phyloP scores from a whole-genome alignment of 2,329 filamentous ascomycete species.

The Hypoxylon sp. region DNA sequence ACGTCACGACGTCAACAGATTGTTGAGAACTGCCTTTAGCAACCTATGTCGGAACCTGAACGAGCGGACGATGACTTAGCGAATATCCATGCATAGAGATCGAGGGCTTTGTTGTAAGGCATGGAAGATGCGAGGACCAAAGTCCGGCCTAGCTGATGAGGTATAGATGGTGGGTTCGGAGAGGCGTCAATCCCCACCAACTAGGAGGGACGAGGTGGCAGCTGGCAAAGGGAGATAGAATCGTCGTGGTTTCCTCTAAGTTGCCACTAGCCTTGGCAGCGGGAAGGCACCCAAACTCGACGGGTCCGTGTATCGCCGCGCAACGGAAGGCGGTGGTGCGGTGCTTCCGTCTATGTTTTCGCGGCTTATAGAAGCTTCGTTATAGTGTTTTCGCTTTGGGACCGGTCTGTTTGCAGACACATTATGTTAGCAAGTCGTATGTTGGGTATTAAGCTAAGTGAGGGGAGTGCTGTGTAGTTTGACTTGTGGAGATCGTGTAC shows the following conservation, averaged over 20 bases:
- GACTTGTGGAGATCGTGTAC: neutral
- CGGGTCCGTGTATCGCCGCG: neutral
- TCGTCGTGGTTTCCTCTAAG: slow-evolving; percentile 4
- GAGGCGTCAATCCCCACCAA: slow-evolving; percentile 9
- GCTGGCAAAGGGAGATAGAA: slow-evolving; percentile 3
- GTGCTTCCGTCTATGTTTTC: neutral
- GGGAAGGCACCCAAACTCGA: slow-evolving; percentile 2
- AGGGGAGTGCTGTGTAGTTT: neutral
- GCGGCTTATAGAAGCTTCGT: neutral
- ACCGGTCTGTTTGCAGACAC: slow-evolving; percentile 2
- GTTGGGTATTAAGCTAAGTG: neutral
- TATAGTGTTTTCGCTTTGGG: neutral
- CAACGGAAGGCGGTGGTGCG: neutral
- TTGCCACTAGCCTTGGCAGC: neutral
- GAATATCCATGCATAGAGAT: slow-evolving; percentile 54
- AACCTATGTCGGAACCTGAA: slow-evolving; percentile 51
- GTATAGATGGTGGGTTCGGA: slow-evolving; percentile 17
- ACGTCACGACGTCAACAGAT: slow-evolving; percentile 31
- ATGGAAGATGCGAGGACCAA: slow-evolving; percentile 45
- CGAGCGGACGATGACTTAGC: slow-evolving; percentile 43
- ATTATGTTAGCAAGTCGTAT: neutral
- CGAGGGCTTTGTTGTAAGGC: slow-evolving; percentile 44
- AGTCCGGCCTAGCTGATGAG: slow-evolving; percentile 6
- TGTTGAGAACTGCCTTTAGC: slow-evolving; percentile 49
- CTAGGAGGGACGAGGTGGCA: neutral